Evolutionary conservation across 164 flowering plant species (phyloP), one percentile per base, ranked within the genome.

Genomic region (Akebia trifoliata): DNA sequence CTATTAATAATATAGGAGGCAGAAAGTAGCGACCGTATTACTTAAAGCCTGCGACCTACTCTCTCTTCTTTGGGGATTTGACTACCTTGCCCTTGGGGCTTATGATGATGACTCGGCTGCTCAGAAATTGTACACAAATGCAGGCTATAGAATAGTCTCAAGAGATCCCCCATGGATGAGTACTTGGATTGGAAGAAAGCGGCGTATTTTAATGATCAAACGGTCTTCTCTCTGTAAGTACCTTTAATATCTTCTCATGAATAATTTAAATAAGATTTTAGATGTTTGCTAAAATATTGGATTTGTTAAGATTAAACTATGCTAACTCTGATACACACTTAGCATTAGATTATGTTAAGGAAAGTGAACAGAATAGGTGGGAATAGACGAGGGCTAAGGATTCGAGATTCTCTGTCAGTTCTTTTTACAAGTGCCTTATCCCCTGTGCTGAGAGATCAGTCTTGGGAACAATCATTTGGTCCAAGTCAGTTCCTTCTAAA

Each of bases 51-150:
- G 96, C 48, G 98, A 88, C 50, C 42, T 68, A 49, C 62, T 88
- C 0, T 67, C 81, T 0, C 20, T 56, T 5, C 18, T 64, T 3
- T 91, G 94, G 98, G 84, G 96, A 9, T 79, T 70, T 47, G 67
- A 81, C n/a, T 81, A 74, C 54, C 79, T 88, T 17, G 96, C 58
- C 8, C 76, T 88, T 0, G 57, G 94, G 37, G 95, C 87, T 28
- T 80, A 87, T 30, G 97, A 90, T 54, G 93, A 85, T 53, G 97
- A 90, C 50, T 44, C 45, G 22, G 95, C 82, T 37, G 97, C 95
- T 20, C 75, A 77, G 0, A 72, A 55, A n/a, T 46, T 91, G 69
- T 91, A 87, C 57, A n/a, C 76, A 14, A 80, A 74, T 46, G 88
- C 92, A 29, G 96, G 94, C 5, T 91, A 80, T 52, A 66, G 57